Evolutionary conservation across 2,329 filamentous ascomycete species (phyloP).

Genomic region (Capronia epimyces): DNA sequence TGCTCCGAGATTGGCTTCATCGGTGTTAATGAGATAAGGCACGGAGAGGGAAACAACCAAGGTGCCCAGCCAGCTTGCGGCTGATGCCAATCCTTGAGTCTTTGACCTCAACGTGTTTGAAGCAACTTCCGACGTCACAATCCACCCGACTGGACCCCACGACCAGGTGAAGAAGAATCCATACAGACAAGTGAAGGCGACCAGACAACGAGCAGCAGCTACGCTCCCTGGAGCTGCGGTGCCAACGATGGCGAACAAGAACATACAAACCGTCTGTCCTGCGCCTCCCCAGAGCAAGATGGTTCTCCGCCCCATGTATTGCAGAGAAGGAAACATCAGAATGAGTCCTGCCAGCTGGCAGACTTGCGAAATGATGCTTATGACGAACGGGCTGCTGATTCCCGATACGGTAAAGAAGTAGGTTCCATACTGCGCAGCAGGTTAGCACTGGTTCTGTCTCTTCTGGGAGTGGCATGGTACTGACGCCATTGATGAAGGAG

Average conservation of each 20-base stretch:
- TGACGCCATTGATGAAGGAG: constrained; percentile 32
- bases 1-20: constrained; percentile 3
- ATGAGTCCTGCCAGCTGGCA: constrained; percentile 34
- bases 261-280: constrained; percentile 33
- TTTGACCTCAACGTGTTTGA: constrained; percentile 31
- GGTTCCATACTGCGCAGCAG: constrained; percentile 31
- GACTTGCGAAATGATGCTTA: constrained; percentile 32
- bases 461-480: neutral
- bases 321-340: constrained; percentile 35
- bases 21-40: constrained; percentile 1
- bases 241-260: constrained; percentile 38
- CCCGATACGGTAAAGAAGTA: constrained; percentile 50
- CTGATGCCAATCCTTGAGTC: constrained; percentile 1
- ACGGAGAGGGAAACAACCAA: constrained; percentile 32
- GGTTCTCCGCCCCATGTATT: constrained; percentile 36
- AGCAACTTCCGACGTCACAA: constrained; percentile 36
- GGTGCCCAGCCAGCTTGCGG: too few species aligned
- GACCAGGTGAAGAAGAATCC: constrained; percentile 39
- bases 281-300: constrained; percentile 32
- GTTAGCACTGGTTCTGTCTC: neutral
- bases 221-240: constrained; percentile 24
- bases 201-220: constrained; percentile 36
- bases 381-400: constrained; percentile 29
- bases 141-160: constrained; percentile 36
- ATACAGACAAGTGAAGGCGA: constrained; percentile 36